Conservation (phyloP, 2,329 filamentous ascomycete genomes). For the Verticillium longisporum region DNA sequence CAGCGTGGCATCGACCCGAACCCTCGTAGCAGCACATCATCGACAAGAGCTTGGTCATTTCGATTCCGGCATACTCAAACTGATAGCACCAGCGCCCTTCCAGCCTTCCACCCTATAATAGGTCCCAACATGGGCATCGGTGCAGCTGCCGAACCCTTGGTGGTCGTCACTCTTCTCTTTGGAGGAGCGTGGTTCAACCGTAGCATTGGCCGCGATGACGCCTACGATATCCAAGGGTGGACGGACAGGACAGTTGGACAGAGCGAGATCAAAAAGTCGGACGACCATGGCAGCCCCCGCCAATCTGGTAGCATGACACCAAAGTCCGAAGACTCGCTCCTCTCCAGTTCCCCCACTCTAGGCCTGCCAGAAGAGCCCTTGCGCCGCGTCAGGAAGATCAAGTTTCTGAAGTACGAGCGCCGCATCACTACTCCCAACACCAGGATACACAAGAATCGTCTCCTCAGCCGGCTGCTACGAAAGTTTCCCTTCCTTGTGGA, state of each 20-base stretch:
- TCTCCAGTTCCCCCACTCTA: slow-evolving; percentile 18
- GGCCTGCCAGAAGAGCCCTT: slow-evolving; percentile 18
- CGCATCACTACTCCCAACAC: slow-evolving; percentile 56
- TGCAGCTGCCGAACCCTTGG: slow-evolving; percentile 32
- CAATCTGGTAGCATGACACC: slow-evolving; percentile 9
- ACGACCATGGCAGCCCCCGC: slow-evolving; percentile 26
- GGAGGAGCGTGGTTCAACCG: slow-evolving; percentile 37
- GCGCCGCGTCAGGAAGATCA: slow-evolving; percentile 24
- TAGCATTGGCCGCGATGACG: slow-evolving; percentile 26
- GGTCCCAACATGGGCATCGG: slow-evolving; percentile 27
- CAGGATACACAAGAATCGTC: slow-evolving; percentile 47
- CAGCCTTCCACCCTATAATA: background rate
- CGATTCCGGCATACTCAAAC: background rate
- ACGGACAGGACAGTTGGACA: background rate
- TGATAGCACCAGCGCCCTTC: background rate
- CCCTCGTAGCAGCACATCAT: background rate
- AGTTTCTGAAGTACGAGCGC: slow-evolving; percentile 19
- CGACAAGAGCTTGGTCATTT: background rate
- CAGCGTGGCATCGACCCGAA: background rate
- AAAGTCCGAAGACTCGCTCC: slow-evolving; percentile 7
- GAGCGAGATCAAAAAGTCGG: slow-evolving; percentile 11
- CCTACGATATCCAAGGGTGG: slow-evolving; percentile 12
- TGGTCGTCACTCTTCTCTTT: slow-evolving; percentile 34
- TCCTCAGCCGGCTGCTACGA: slow-evolving; percentile 56
- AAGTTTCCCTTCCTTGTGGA: slow-evolving; percentile 68